These are phyloP conservation scores for Fusarium sp. DNA, from an alignment of 2,329 filamentous ascomycete species.

Conservation along the genomic window DNA sequence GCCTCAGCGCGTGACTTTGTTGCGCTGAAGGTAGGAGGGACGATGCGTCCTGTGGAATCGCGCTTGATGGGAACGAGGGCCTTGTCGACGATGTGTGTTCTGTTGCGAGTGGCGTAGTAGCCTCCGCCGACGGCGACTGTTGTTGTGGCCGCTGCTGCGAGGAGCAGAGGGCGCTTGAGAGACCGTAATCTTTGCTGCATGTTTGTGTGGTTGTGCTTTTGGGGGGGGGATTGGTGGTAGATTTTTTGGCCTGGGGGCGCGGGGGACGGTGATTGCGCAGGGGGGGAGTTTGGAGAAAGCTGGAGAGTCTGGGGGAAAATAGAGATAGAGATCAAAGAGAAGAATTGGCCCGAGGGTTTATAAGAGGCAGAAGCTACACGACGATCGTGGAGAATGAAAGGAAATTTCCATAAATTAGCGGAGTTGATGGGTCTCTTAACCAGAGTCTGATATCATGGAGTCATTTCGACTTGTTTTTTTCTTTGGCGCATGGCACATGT, in stretches of 20 bases:
- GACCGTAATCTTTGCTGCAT: conserved; percentile 56
- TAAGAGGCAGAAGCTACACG: conserved; percentile 19
- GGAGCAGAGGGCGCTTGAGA: conserved; percentile 53
- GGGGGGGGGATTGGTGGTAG: conserved; percentile 15
- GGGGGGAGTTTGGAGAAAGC: conserved; percentile 14
- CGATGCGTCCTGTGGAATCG: conserved; percentile 55
- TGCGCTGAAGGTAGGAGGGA: conserved; percentile 55
- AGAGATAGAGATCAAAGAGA: conserved; percentile 12
- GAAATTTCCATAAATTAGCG: conserved; percentile 36
- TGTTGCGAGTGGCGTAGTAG: conserved; percentile 50
- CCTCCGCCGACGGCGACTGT: conserved; percentile 50
- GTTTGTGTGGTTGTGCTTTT: conserved; percentile 8
- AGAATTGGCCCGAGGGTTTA: conserved; percentile 23
- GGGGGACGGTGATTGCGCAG: neutral
- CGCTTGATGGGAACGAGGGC: conserved; percentile 54
- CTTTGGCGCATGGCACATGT: neutral
- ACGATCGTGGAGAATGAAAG: conserved; percentile 25
- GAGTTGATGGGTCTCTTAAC: conserved; percentile 25
- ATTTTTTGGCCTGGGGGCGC: conserved; percentile 2
- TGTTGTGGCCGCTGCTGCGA: conserved; percentile 51
- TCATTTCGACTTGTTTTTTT: conserved; percentile 20
- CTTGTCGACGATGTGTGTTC: conserved; percentile 51
- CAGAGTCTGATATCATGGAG: conserved; percentile 34
- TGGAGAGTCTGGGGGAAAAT: conserved; percentile 28
- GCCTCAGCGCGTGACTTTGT: conserved; percentile 55